A percentile compares a stretch with the other conserved stretches of the same genome.
Conservation (phyloP, 2,329 filamentous ascomycete species). For the Teratosphaeria pseudoeucalypti region DNA sequence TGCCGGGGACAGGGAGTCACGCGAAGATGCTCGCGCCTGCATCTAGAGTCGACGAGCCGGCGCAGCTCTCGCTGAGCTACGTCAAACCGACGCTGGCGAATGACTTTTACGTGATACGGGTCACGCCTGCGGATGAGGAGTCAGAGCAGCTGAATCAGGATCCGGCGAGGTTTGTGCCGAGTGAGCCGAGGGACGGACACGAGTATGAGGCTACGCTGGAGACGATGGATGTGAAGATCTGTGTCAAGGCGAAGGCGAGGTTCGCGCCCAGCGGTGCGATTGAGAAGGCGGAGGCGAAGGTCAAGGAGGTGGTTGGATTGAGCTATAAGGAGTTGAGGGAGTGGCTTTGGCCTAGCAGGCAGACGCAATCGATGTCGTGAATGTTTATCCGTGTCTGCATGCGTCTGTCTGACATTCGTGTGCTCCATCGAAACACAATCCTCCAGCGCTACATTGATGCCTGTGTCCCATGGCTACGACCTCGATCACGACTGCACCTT, state of each 20-base stretch:
- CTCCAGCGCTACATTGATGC: neutral
- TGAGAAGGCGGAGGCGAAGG: conserved; percentile 12
- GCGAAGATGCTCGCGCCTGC: conserved; percentile 19
- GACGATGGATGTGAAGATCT: conserved; percentile 44
- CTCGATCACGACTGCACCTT: neutral
- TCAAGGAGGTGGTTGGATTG: conserved; percentile 7
- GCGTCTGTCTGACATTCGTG: too few species aligned
- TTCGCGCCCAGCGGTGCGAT: conserved; percentile 15
- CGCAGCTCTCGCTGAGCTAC: conserved; percentile 46
- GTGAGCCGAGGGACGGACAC: conserved; percentile 24
- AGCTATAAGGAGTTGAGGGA: conserved; percentile 21
- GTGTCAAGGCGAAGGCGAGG: conserved; percentile 42
- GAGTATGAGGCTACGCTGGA: conserved; percentile 48
- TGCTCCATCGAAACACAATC: too few species aligned
- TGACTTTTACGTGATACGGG: conserved; percentile 53
- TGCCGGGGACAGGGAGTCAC: conserved; percentile 23
- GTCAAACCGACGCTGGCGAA: conserved; percentile 48
- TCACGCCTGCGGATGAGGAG: conserved; percentile 25
- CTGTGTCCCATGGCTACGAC: neutral
- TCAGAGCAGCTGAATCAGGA: conserved; percentile 11
- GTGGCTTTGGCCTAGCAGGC: conserved; percentile 25
- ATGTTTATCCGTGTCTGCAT: too few species aligned
- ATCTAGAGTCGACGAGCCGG: conserved; percentile 21
- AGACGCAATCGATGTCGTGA: conserved; percentile 1
- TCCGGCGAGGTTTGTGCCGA: conserved; percentile 17